Base-by-base conservation (phyloP, 2,329 filamentous ascomycete genomes). In the Trichophyton simii region DNA sequence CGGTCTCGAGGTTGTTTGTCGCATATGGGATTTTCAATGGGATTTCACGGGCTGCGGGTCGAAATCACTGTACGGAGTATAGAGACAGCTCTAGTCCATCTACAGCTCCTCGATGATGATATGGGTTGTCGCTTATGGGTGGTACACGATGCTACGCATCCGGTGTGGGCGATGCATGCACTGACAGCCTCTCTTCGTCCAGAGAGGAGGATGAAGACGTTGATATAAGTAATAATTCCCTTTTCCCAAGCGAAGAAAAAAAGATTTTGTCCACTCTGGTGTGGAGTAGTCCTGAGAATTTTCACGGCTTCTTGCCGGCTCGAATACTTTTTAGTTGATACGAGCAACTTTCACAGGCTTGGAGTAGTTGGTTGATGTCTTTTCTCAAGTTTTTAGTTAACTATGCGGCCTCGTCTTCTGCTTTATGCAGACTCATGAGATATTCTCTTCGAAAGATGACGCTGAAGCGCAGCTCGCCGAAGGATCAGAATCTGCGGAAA, bases 11-110 rank as follows among this genome's bases (percentile, higher is more conserved):
- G 8, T 7, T 52, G 34, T 9, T 36, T 50, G 46, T 52, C 22
- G 46, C 46, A 52, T 52, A 15, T 52, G 46, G 46, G 46, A 52
- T 15, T 18, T 48, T 46, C n/a, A 13, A 15, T n/a, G 50, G 52
- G 34, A 9, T 46, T 44, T 60, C 62, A 18, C 22, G 13, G 62
- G 46, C 59, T 15, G 48, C 41, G 46, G 46, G 22, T 52, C 20
- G 20, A 52, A 31, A 8, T 20, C 20, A 52, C 20, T 52, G 46
- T 28, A 15, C 4, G 25, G 46, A 15, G 7, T 28, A 15, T 15
- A 52, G 22, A 15, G 7, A 13, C 44, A 48, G 44, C 20, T 48
- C 25, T 48, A 22, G 11, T 28, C 46, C 46, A 52, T 52, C 22
- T 52, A 52, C 46, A 15, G 46, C 20, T 25, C 25, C 13, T 28